A percentile compares a stretch with the other conserved stretches of the same genome.
phyloP scores from a whole-genome alignment of 257 asterid species.

The Nicotiana knightiana region DNA sequence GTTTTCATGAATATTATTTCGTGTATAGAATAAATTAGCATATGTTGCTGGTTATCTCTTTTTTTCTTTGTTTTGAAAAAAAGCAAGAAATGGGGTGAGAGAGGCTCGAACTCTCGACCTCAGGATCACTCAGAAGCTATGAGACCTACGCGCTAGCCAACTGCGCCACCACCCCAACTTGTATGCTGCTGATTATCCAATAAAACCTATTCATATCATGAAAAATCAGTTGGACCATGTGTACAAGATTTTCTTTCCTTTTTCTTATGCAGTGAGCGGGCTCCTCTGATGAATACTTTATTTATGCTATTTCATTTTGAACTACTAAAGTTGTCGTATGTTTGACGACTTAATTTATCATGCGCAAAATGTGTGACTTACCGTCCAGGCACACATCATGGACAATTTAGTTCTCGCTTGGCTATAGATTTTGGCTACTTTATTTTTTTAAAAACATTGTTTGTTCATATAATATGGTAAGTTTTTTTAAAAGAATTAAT shows the following conservation, averaged over 20 bases:
- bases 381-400: background rate
- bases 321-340: background rate
- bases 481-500: no score
- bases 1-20: background rate
- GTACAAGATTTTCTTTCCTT: background rate
- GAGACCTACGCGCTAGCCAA: constrained; percentile 99
- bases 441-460: no score
- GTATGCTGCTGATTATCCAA: background rate
- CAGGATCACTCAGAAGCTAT: constrained; percentile 37
- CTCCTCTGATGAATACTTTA: background rate
- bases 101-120: constrained; percentile 17
- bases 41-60: background rate
- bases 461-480: no score
- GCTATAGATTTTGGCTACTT: no score
- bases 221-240: background rate
- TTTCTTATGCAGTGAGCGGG: background rate
- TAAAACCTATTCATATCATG: background rate
- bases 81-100: background rate
- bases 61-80: no score
- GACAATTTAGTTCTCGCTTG: background rate
- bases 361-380: background rate
- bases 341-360: background rate
- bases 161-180: constrained; percentile 94
- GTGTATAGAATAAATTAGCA: background rate
- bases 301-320: background rate